Evolutionary conservation across 176 grass and related monocot genomes (phyloP).

Genomic region (Oryza officinalis): DNA sequence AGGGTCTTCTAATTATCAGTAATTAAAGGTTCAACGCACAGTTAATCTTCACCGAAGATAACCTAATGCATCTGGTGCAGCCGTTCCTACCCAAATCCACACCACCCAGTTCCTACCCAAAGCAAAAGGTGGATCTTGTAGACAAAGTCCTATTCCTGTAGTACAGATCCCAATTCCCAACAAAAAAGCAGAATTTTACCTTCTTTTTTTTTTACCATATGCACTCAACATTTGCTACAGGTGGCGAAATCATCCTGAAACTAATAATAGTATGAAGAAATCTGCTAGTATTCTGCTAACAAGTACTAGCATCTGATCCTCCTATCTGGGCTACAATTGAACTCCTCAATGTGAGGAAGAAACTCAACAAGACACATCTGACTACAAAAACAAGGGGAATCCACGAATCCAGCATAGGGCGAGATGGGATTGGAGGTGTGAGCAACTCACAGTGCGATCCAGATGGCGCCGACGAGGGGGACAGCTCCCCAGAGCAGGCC

Average conservation of each 20-base stretch:
- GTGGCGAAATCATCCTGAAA: background rate
- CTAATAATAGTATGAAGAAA: background rate
- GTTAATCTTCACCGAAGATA: background rate
- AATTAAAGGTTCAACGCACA: background rate
- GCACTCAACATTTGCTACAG: background rate
- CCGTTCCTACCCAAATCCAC: too few relatives aligned
- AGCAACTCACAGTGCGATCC: constrained; percentile 82
- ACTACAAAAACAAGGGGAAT: background rate
- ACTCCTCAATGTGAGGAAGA: background rate
- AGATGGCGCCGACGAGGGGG: constrained; percentile 81
- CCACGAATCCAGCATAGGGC: background rate
- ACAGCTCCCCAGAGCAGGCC: constrained; percentile 88
- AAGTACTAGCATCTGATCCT: background rate
- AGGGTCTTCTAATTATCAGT: background rate
- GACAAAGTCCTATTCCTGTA: background rate
- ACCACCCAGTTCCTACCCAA: too few relatives aligned
- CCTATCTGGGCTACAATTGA: background rate
- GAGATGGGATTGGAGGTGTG: background rate
- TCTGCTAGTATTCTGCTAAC: background rate
- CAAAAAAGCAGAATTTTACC: background rate
- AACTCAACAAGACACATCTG: background rate
- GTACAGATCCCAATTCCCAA: background rate
- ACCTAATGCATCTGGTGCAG: background rate
- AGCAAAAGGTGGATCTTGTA: background rate
- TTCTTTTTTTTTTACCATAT: too few relatives aligned